These are phyloP conservation scores for Colletotrichum sansevieriae DNA, from an alignment of 2,329 filamentous ascomycete genomes.

Conservation along the genomic window DNA sequence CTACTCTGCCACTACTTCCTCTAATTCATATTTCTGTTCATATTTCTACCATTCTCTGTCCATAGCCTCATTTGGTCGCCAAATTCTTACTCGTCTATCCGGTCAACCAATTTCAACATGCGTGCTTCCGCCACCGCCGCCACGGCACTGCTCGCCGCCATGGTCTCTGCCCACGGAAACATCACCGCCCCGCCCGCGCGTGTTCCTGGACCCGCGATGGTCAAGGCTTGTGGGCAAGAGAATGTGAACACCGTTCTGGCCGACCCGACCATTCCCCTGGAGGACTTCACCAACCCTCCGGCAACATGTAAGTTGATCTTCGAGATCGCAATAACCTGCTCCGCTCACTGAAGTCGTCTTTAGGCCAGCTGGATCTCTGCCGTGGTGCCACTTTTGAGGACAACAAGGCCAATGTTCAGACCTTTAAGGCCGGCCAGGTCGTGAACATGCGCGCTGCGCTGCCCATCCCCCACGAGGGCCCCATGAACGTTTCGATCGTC, in stretches of 20 bases:
- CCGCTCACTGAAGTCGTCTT: slow-evolving; percentile 3
- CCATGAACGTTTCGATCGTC: slow-evolving; percentile 70
- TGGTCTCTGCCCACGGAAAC: slow-evolving; percentile 59
- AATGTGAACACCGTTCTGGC: slow-evolving; percentile 51
- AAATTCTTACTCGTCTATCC: neutral
- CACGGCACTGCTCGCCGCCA: slow-evolving; percentile 38
- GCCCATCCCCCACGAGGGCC: slow-evolving; percentile 60
- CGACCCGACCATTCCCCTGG: slow-evolving; percentile 53
- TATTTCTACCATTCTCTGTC: slow-evolving; percentile 4
- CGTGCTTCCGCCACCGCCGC: slow-evolving; percentile 36
- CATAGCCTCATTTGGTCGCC: neutral
- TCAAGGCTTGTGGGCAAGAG: slow-evolving; percentile 57
- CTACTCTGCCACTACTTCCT: neutral
- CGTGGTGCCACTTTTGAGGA: slow-evolving; percentile 61
- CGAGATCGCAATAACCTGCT: rapidly evolving
- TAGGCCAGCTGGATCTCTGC: slow-evolving; percentile 57
- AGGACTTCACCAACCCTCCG: slow-evolving; percentile 45
- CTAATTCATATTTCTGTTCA: slow-evolving; percentile 15
- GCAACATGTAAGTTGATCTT: slow-evolving; percentile 46
- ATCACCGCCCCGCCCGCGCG: slow-evolving; percentile 58
- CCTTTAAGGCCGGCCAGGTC: slow-evolving; percentile 57
- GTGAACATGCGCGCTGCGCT: slow-evolving; percentile 57
- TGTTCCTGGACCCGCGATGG: slow-evolving; percentile 57
- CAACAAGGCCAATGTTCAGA: slow-evolving; percentile 58
- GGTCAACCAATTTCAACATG: slow-evolving; percentile 32